A percentile compares a stretch with the other conserved stretches of the same genome.
Conservation (phyloP, 2,329 filamentous ascomycete species). For the Neofusicoccum kwambonambiense region DNA sequence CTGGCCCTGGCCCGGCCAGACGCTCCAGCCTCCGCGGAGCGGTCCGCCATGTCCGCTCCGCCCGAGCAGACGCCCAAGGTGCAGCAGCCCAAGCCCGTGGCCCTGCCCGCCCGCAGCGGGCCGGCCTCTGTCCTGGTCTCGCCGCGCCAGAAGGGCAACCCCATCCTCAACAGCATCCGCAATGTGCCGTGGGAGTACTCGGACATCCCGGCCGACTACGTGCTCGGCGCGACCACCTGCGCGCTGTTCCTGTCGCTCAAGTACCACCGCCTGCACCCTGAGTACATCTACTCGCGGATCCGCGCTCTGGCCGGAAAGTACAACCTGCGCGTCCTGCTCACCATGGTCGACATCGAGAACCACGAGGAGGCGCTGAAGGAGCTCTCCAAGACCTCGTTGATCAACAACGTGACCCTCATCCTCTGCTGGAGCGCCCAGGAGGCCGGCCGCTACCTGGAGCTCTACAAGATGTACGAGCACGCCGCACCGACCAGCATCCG, state of each 20-base stretch:
- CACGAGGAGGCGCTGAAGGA: conserved; percentile 89
- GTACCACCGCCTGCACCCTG: conserved; percentile 94
- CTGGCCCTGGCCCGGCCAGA: too few species aligned
- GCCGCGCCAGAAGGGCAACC: conserved; percentile 90
- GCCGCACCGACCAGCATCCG: conserved; percentile 79
- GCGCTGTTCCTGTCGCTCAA: conserved; percentile 92
- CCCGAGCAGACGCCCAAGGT: conserved; percentile 46
- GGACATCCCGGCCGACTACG: conserved; percentile 93
- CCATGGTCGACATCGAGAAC: conserved; percentile 92
- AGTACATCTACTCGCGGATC: conserved; percentile 96
- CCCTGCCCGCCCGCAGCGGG: conserved; percentile 64
- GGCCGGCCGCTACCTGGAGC: conserved; percentile 87
- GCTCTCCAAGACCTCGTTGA: conserved; percentile 84
- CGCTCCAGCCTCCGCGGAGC: too few species aligned
- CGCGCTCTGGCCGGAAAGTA: conserved; percentile 81
- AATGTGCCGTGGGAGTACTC: conserved; percentile 88
- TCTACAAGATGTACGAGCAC: conserved; percentile 93
- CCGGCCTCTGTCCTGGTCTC: conserved; percentile 86
- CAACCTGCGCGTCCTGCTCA: conserved; percentile 78
- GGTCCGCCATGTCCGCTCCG: conserved; percentile 2
- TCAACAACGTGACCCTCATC: conserved; percentile 90
- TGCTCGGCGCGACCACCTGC: conserved; percentile 82
- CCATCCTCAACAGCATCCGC: conserved; percentile 78
- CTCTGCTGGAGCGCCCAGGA: conserved; percentile 94
- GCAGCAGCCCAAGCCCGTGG: conserved; percentile 85